Conservation (phyloP, 2,329 filamentous ascomycete species). For the Neopestalotiopsis sp. region DNA sequence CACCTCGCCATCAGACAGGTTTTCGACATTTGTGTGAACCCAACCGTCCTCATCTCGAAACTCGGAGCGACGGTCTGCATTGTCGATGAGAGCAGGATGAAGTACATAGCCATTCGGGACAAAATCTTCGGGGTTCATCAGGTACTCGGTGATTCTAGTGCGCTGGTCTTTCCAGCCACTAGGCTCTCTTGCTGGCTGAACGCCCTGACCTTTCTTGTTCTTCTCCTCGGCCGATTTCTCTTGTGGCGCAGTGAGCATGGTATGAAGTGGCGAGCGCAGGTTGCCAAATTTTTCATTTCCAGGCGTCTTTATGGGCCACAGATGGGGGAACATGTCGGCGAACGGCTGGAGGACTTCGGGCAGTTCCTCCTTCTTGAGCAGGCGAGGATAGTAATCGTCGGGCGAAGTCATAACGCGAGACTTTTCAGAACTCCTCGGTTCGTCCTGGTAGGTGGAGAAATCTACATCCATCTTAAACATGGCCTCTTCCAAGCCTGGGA, state of each 20-base stretch:
- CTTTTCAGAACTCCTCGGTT: conserved; percentile 34
- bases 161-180: conserved; percentile 75
- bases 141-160: conserved; percentile 81
- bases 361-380: conserved; percentile 56
- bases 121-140: conserved; percentile 76
- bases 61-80: conserved; percentile 59
- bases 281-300: conserved; percentile 82
- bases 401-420: conserved; percentile 50
- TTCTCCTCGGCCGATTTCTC: conserved; percentile 74
- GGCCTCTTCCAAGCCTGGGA: conserved; percentile 86
- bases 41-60: conserved; percentile 72
- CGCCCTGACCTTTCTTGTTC: conserved; percentile 53
- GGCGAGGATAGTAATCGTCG: conserved; percentile 65
- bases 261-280: conserved; percentile 85
- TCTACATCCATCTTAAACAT: conserved; percentile 77
- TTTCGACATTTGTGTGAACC: conserved; percentile 77
- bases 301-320: conserved; percentile 89
- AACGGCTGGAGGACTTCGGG: conserved; percentile 67
- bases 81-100: conserved; percentile 76
- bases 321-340: conserved; percentile 80
- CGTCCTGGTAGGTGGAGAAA: conserved; percentile 51
- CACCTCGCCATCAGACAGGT: conserved; percentile 69
- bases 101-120: conserved; percentile 83
- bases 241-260: conserved; percentile 78
- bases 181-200: conserved; percentile 66